Evolutionary conservation across 441 rosid species (phyloP), one percentile per base, ranked within the genome.

Genomic region (Corymbia calophylla): DNA sequence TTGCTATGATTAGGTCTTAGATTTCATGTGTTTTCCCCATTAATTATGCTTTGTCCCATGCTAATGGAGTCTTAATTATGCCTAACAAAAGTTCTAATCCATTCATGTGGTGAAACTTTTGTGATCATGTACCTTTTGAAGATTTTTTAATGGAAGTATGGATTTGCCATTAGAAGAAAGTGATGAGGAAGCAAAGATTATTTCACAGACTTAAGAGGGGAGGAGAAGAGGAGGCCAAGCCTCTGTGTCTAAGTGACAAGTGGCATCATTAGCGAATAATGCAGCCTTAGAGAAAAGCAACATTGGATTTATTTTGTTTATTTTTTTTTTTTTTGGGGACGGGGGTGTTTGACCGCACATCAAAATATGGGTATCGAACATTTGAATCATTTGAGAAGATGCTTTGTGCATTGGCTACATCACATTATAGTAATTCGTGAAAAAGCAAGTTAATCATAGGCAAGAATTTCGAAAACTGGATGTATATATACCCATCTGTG

Each of bases 361-460:
- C 1, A 12, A 4, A 12, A 3, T 1, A 16, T 4, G n/a, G 51
- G 47, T 0, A 35, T 35, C 4, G 3, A 9, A 39, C 16, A n/a
- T 21, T 18, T 77, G n/a, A 17, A 1, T 44, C 6, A 18, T 77
- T 25, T 77, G 51, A 77, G 17, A 77, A 0, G 1, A 17, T 44
- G 9, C 23, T 44, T 13, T 77, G 51, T 6, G 1, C 84, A 23
- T 44, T 6, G 6, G 29, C n/a, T 3, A 1, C 0, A n/a, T n/a
- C 27, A 27, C 21, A 16, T 11, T 3, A 39, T 2, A 7, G 17
- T 23, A 23, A 23, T 3, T 12, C 9, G 0, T 44, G 51, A 14
- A 2, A 3, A 39, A 7, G 29, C 6, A 44, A 77, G 84, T 3
- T 12, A 23, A 73, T 3, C 9, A 19, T 17, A 2, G 32, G 3